Evolutionary conservation across 768 basidiomycete genomes (phyloP).

Genomic region (Clitopilus passeckerianus): DNA sequence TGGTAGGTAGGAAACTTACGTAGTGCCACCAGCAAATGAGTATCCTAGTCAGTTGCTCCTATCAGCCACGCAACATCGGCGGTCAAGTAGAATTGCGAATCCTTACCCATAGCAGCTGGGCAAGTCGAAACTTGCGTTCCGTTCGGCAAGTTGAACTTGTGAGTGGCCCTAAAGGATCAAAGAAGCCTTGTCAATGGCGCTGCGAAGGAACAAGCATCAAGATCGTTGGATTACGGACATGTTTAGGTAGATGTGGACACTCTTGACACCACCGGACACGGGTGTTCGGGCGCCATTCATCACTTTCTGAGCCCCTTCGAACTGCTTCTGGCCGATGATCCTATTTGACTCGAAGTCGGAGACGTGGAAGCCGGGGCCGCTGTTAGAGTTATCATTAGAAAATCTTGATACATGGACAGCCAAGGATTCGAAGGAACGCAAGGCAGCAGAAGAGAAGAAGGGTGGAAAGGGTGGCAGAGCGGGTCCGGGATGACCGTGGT

Average conservation of each 20-base stretch:
- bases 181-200: not conserved
- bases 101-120: constrained; percentile 71
- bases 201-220: not conserved
- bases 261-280: constrained; percentile 58
- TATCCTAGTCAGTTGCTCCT: constrained; percentile 40
- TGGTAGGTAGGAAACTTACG: constrained; percentile 36
- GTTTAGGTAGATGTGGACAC: constrained; percentile 64
- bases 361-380: constrained; percentile 71
- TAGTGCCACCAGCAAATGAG: constrained; percentile 77
- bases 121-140: constrained; percentile 68
- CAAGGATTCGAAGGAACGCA: not conserved
- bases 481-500: not conserved
- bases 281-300: constrained; percentile 46
- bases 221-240: constrained; percentile 42
- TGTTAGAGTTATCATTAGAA: constrained; percentile 14
- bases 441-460: not conserved
- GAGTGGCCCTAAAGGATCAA: constrained; percentile 43
- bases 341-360: constrained; percentile 75
- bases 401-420: not conserved
- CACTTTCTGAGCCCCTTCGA: constrained; percentile 59
- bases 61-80: not conserved
- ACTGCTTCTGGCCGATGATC: constrained; percentile 68
- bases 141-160: constrained; percentile 59
- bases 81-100: not conserved
- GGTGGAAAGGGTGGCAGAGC: not conserved